Percentiles rank a stretch among this genome's conserved stretches.
phyloP scores from a whole-genome alignment of 2,329 filamentous ascomycete genomes.

The Verticillium alfalfae region DNA sequence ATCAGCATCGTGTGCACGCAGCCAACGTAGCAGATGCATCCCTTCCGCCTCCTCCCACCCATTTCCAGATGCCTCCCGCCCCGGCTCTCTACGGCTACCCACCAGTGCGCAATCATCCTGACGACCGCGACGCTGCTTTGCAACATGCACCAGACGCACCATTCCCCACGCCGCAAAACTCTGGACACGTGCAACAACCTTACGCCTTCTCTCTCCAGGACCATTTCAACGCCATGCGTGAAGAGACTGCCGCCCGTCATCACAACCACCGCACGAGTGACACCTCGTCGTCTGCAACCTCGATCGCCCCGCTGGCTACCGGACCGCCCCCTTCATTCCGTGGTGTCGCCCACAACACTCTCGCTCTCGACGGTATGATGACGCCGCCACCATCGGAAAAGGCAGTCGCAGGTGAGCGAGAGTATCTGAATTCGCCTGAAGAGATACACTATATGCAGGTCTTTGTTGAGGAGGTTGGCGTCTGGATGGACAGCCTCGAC shows the following conservation, averaged over 20 bases:
- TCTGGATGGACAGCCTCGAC: conserved; percentile 95
- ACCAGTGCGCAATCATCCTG: not conserved
- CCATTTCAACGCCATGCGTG: not conserved
- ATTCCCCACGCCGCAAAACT: conserved; percentile 18
- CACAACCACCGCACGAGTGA: conserved; percentile 18
- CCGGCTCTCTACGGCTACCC: conserved; percentile 14
- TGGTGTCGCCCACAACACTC: conserved; percentile 24
- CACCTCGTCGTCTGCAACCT: conserved; percentile 31
- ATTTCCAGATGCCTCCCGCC: not conserved
- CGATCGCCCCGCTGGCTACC: conserved; percentile 28
- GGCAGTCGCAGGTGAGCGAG: conserved; percentile 31
- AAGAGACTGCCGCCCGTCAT: not conserved
- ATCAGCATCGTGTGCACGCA: conserved; percentile 4
- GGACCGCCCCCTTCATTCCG: conserved; percentile 21
- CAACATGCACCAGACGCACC: not conserved
- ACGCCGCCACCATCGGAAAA: conserved; percentile 36
- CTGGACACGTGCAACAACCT: conserved; percentile 15
- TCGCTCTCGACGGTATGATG: conserved; percentile 24
- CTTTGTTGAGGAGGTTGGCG: conserved; percentile 82
- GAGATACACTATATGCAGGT: conserved; percentile 88
- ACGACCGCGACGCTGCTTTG: not conserved
- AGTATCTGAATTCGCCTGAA: conserved; percentile 67
- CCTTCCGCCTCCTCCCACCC: not conserved
- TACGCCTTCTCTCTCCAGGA: conserved; percentile 7
- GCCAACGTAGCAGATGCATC: conserved; percentile 1